Evolutionary conservation across 2,329 filamentous ascomycete species (phyloP).

Genomic region (Didymella sp.): DNA sequence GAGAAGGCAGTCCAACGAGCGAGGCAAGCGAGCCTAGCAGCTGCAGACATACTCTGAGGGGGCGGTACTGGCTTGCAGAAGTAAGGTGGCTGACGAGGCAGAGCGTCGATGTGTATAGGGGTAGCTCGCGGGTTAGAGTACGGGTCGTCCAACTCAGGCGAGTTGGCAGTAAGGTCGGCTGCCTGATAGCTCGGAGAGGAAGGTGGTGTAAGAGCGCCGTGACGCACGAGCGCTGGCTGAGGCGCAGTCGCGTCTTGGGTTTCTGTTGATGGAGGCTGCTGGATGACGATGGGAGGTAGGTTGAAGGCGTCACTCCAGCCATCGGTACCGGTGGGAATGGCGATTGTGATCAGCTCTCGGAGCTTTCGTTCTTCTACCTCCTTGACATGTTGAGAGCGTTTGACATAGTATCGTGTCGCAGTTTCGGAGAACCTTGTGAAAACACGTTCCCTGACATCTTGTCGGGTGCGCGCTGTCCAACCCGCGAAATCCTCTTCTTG

Average conservation of each 20-base stretch:
- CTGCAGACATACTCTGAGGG: neutral
- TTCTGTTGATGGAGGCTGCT: neutral
- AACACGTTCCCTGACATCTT: neutral
- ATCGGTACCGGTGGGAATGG: neutral
- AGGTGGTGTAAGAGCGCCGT: neutral
- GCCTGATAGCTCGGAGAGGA: neutral
- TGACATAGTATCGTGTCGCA: neutral
- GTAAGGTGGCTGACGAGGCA: neutral
- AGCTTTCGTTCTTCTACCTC: neutral
- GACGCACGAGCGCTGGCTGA: neutral
- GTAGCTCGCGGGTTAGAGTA: neutral
- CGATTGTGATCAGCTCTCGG: neutral
- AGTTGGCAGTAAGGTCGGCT: neutral
- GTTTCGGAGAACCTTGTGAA: neutral
- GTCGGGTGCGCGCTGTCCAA: neutral
- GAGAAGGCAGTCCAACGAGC: neutral
- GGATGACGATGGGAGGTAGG: neutral
- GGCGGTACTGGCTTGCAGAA: neutral
- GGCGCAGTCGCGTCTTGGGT: neutral
- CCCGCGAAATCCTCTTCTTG: neutral
- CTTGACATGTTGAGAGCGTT: neutral
- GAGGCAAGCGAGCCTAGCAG: neutral
- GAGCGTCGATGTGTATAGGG: neutral
- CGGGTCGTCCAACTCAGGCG: neutral
- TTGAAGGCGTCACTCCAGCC: neutral